Base-by-base conservation (phyloP, 164 flowering plant genomes). In the Umbilicus rupestris region DNA sequence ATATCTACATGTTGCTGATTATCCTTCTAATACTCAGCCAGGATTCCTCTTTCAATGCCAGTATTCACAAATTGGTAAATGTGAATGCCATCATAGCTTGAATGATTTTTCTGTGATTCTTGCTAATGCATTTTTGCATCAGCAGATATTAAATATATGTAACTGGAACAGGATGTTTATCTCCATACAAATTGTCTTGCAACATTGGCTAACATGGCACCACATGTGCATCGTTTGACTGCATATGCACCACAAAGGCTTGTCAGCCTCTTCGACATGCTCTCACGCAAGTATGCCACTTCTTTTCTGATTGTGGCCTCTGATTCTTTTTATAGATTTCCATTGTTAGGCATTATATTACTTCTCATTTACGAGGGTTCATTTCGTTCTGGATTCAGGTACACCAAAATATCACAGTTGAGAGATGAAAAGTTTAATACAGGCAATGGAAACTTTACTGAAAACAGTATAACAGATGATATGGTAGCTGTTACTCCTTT, bases 181-280 rank as follows among this genome's bases (percentile, higher is more conserved):
- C 96, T 94, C 42, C 99, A 89, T 70, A 94, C 97, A 62, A 94
- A 91, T 70, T 91, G 99, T 74, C 84, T 94, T 19, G 99, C 97
- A 72, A 91, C 92, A 64, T 81, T 94, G 81, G 95, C 99, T 58
- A 94, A 91, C 78, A 91, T 91, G 97, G 97, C 99, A 62, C 96
- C 99, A 45, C 96, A 94, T 77, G 90, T 82, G 44, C 95, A 94
- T 73, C 87, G 81, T 55, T 76, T 94, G 80, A 88, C 87, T 82
- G 90, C 95, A 50, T 90, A 90, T 86, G 97, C 98, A 64, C 88
- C 99, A 45, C 97, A 94, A 73, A 86, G 93, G 72, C 84, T 94
- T 68, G 95, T 94, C 76, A 89, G 97, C 83, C 96, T 91, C 74
- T 94, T 94, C 39, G 84, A 89, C 73, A 89, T 94, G 99, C 90